Percentiles rank a stretch among this genome's conserved stretches.
phyloP scores from a whole-genome alignment of 257 asterid species.

The Eucommia ulmoides region DNA sequence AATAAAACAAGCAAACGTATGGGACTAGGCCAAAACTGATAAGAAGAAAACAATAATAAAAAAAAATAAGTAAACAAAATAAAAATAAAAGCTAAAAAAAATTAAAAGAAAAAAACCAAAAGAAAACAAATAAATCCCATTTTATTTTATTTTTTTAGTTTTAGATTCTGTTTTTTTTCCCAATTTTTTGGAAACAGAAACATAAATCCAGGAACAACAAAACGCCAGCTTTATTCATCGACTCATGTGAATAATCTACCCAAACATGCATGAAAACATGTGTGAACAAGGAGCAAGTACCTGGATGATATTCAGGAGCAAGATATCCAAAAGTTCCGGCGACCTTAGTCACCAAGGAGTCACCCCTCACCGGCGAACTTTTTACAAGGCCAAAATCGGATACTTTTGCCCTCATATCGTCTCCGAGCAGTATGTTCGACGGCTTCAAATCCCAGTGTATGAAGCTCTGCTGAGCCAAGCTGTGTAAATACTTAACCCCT shows the following conservation, averaged over 20 bases:
- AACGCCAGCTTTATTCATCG: not conserved
- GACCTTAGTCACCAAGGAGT: slow-evolving; percentile 53
- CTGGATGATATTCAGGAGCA: slow-evolving; percentile 91
- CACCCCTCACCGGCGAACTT: slow-evolving; percentile 48
- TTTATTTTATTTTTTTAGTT: too few relatives aligned
- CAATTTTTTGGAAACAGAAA: not conserved
- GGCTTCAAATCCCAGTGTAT: slow-evolving; percentile 92
- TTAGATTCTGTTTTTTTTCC: not conserved
- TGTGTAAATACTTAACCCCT: slow-evolving; percentile 82
- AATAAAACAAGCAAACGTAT: too few relatives aligned
- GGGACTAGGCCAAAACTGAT: too few relatives aligned
- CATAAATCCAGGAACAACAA: not conserved
- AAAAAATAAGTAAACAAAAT: too few relatives aligned
- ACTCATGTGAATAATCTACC: not conserved
- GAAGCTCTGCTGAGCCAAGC: slow-evolving; percentile 70
- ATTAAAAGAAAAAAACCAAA: too few relatives aligned
- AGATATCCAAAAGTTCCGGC: slow-evolving; percentile 98
- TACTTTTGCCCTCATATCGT: slow-evolving; percentile 86
- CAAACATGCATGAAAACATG: not conserved
- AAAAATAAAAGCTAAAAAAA: too few relatives aligned
- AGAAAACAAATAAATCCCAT: too few relatives aligned
- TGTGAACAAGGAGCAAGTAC: slow-evolving; percentile 25
- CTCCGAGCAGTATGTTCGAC: slow-evolving; percentile 69
- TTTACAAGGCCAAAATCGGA: slow-evolving; percentile 89
- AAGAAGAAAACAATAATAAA: too few relatives aligned